Evolutionary conservation across 371 early-diverging fungal species (phyloP), one percentile per base, ranked within the genome.

Genomic region (Mucor irregularis): DNA sequence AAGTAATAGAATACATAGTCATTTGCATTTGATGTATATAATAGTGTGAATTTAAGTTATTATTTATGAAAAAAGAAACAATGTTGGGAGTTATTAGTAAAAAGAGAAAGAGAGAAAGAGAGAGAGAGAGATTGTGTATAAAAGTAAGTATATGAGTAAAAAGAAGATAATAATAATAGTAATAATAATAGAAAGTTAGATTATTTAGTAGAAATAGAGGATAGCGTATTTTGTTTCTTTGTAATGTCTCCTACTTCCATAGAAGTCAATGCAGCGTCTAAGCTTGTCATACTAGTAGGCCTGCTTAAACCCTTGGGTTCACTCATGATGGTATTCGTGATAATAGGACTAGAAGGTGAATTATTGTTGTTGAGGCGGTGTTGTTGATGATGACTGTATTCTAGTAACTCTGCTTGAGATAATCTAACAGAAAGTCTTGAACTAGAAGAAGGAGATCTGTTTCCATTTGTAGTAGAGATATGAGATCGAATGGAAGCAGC

Each of bases 331-430:
- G 45, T 16, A 16, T 45, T 16, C 45, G 25, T 16, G 25, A 26
- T 45, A n/a, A 29, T 45, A 16, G 45, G 29, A 16, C 45, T 45
- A 7, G 29, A 22, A 45, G 45, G 29, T n/a, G 29, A 31, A 16
- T 29, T 29, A 17, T 43, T 43, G 25, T 43, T 43, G 13, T 26
- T 43, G 25, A 43, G 14, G 9, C 43, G 14, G 19, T 30, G 44
- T 45, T 54, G 45, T 5, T 56, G 56, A 5, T 58, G 50, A 50
- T 58, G 50, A 22, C 58, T 58, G 14, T 58, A 58, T 19, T 74
- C 74, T 5, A 78, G 53, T 21, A 78, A 48, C 45, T 78, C 78
- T 17, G 75, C 78, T 53, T 59, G 60, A 25, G 60, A 59, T 28
- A 59, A 40, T 33, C 53, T 25, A n/a, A 53, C 53, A 29, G 49